Percentiles rank a stretch among this genome's conserved stretches.
Evolutionary conservation across 331 rosid genomes (phyloP).

Genomic region (Quercus phellos): DNA sequence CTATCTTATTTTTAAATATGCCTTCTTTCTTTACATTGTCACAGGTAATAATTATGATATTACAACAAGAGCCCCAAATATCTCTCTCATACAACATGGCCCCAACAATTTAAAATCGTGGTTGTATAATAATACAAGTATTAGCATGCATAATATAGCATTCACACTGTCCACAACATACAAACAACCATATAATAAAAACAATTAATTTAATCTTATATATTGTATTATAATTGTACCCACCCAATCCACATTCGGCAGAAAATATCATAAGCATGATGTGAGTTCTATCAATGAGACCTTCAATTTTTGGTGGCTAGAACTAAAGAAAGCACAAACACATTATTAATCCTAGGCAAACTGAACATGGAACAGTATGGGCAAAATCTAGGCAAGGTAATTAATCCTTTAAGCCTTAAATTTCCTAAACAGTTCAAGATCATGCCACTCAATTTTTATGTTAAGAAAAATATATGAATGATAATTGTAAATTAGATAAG

Average conservation of each 20-base stretch:
- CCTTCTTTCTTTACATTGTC: constrained; percentile 9
- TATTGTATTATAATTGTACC: constrained; percentile 21
- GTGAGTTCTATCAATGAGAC: neutral
- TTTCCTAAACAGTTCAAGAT: too few relatives aligned
- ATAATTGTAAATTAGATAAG: too few relatives aligned
- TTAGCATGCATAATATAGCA: constrained; percentile 23
- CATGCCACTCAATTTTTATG: too few relatives aligned
- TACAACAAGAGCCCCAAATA: constrained; percentile 35
- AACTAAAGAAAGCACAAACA: neutral
- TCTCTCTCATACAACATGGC: constrained; percentile 59
- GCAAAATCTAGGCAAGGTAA: neutral
- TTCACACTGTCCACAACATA: neutral
- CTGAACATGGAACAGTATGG: neutral
- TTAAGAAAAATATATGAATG: too few relatives aligned
- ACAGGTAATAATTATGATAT: constrained; percentile 24
- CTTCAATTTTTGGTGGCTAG: too few relatives aligned
- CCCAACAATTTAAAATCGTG: constrained; percentile 42
- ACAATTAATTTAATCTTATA: neutral
- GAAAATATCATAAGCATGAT: neutral
- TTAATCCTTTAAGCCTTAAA: neutral
- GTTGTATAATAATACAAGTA: constrained; percentile 23
- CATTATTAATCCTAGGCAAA: neutral
- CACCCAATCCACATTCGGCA: constrained; percentile 27
- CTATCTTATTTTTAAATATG: neutral
- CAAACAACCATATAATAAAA: constrained; percentile 11